phyloP scores from a whole-genome alignment of 768 basidiomycete genomes.

The Lactarius quietus region DNA sequence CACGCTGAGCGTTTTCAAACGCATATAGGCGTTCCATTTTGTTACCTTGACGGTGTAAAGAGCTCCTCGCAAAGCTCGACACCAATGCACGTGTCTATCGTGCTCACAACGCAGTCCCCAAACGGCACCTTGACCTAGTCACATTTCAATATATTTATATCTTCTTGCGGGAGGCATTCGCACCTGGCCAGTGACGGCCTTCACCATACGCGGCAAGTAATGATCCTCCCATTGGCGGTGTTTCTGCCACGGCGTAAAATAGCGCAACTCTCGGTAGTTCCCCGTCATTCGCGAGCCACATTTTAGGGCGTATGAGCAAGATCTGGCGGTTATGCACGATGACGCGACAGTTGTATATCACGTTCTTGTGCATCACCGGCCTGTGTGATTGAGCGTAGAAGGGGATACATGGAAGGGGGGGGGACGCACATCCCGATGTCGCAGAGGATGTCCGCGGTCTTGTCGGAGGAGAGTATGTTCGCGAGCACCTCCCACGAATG shows the following conservation, averaged over 20 bases:
- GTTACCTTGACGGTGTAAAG: slow-evolving; percentile 93
- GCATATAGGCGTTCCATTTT: neutral
- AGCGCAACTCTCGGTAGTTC: slow-evolving; percentile 79
- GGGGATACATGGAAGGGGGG: neutral
- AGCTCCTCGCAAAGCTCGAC: slow-evolving; percentile 97
- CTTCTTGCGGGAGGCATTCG: neutral
- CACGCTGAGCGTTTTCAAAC: neutral
- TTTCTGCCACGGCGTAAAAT: slow-evolving; percentile 95
- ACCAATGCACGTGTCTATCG: slow-evolving; percentile 92
- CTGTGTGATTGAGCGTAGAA: slow-evolving; percentile 38
- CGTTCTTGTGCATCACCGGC: slow-evolving; percentile 97
- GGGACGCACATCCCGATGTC: slow-evolving; percentile 85
- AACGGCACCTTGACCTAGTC: slow-evolving; percentile 83
- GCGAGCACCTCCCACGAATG: slow-evolving; percentile 98
- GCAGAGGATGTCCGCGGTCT: slow-evolving; percentile 82
- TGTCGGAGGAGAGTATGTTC: slow-evolving; percentile 80
- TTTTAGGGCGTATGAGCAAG: slow-evolving; percentile 93
- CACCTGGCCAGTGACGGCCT: slow-evolving; percentile 86
- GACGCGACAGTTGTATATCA: slow-evolving; percentile 94
- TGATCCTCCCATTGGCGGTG: slow-evolving; percentile 89
- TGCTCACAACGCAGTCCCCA: slow-evolving; percentile 92
- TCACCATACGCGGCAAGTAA: slow-evolving; percentile 85
- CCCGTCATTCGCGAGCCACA: slow-evolving; percentile 99
- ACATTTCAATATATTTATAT: neutral
- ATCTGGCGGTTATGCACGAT: slow-evolving; percentile 85